Conservation (phyloP, 2,329 filamentous ascomycete species). For the Trichoderma oligosporum region DNA sequence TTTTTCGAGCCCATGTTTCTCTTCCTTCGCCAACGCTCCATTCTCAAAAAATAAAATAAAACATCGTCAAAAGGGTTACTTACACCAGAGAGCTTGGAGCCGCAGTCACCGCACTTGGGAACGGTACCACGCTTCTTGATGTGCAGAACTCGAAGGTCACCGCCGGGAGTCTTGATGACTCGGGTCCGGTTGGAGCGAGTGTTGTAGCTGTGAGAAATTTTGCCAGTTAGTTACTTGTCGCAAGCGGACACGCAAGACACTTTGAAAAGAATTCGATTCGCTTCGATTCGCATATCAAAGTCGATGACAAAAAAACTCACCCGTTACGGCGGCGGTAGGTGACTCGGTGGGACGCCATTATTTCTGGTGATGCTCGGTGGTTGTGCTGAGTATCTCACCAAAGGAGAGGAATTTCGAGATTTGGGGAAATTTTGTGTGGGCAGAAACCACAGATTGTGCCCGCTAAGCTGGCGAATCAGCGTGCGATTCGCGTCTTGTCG, state of each 20-base stretch:
- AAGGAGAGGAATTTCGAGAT: slow-evolving; percentile 40
- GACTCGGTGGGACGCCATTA: slow-evolving; percentile 58
- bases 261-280: slow-evolving; percentile 2
- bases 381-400: slow-evolving; percentile 37
- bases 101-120: slow-evolving; percentile 99
- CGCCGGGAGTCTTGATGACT: slow-evolving; percentile 93
- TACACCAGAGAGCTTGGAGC: slow-evolving; percentile 95
- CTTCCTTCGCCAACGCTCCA: neutral
- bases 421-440: slow-evolving; percentile 44
- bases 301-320: slow-evolving; percentile 51
- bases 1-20: neutral
- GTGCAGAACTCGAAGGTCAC: slow-evolving; percentile 92
- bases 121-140: slow-evolving; percentile 99
- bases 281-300: neutral
- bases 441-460: slow-evolving; percentile 35
- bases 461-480: slow-evolving; percentile 39
- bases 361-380: slow-evolving; percentile 44
- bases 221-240: slow-evolving; percentile 25
- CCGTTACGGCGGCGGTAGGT: slow-evolving; percentile 75
- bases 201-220: slow-evolving; percentile 71
- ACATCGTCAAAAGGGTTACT: slow-evolving; percentile 49
- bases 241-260: slow-evolving; percentile 11
- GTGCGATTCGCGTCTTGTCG: neutral
- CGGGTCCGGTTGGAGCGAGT: slow-evolving; percentile 96
- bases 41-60: slow-evolving; percentile 16